Base-by-base conservation (phyloP, 345 rosid genomes). In the Sonneratia alba region DNA sequence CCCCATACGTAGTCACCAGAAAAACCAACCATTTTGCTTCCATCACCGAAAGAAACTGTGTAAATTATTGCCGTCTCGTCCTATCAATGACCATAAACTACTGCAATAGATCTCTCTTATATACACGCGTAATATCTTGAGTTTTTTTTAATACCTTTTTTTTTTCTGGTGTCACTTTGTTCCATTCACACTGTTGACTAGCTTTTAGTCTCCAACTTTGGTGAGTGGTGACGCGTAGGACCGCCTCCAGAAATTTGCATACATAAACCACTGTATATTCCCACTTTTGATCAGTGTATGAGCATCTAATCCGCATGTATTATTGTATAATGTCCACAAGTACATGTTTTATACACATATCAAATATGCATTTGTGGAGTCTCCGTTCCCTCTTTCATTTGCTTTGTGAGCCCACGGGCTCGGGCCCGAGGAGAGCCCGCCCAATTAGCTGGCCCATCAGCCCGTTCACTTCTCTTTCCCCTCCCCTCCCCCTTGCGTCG, bases 311-410 rank as follows among this genome's bases (percentile, higher is more conserved):
- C 59, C 59, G 19, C 22, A 53, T 53, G 6, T 53, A 53, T 18
- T 19, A 27, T 27, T 27, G n/a, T 16, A 53, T 27, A 62, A 62
- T 24, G 36, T 79, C 84, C 66, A 48, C 4, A 48, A 62, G 34
- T 59, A 24, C 19, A 62, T 27, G n/a, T 62, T 62, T 5, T 55
- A 55, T 62, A 6, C 27, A 4, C 27, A 62, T 62, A 59, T 27
- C 19, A 27, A 24, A 40, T 4, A 40, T 40, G 9, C 43, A 8
- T 40, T 4, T 3, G n/a, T 24, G 66, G 38, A 62, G 66, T 53
- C n/a, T 53, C 59, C 22, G 19, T 7, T 53, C 22, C n/a, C 15
- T 15, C 4, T 15, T 53, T 53, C 22, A 19, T 53, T 53, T 19
- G 59, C 3, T n/a, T n/a, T n/a, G n/a, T n/a, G n/a, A n/a, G n/a